Conservation (phyloP, 2,329 filamentous ascomycete species). For the Diaporthe sp. region DNA sequence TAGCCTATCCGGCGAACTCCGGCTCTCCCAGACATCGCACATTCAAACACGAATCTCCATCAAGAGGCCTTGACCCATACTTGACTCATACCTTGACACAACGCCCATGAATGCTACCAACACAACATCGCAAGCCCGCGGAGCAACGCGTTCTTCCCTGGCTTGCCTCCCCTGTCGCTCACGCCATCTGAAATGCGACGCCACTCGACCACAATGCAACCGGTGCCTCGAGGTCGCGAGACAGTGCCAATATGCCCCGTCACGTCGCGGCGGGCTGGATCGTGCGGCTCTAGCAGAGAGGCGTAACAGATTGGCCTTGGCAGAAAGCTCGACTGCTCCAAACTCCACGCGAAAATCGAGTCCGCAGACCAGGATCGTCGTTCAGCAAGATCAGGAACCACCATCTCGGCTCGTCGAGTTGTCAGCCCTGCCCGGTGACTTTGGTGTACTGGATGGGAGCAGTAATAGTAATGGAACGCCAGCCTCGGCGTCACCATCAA, state of each 20-base stretch:
- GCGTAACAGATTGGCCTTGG: neutral
- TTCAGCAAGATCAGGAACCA: neutral
- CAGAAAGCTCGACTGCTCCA: neutral
- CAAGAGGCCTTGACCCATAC: neutral
- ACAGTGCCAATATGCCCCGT: conserved; percentile 1
- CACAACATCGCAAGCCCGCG: neutral
- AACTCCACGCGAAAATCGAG: neutral
- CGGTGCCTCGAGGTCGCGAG: neutral
- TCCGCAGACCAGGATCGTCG: neutral
- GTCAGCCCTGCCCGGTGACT: neutral
- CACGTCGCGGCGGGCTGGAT: conserved; percentile 7
- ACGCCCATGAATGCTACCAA: neutral
- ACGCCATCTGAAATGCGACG: conserved; percentile 12
- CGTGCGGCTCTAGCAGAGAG: conserved; percentile 11
- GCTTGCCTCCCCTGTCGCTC: conserved; percentile 7
- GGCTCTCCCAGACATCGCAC: neutral
- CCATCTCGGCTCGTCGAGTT: neutral
- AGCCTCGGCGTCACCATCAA: too few relatives aligned
- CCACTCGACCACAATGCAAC: neutral
- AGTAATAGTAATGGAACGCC: neutral
- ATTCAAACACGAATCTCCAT: neutral
- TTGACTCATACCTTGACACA: neutral
- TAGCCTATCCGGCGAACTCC: conserved; percentile 11
- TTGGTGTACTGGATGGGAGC: neutral
- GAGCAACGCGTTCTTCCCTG: neutral